Conservation (phyloP, 2,329 filamentous ascomycete genomes). For the Neoarthrinium moseri region DNA sequence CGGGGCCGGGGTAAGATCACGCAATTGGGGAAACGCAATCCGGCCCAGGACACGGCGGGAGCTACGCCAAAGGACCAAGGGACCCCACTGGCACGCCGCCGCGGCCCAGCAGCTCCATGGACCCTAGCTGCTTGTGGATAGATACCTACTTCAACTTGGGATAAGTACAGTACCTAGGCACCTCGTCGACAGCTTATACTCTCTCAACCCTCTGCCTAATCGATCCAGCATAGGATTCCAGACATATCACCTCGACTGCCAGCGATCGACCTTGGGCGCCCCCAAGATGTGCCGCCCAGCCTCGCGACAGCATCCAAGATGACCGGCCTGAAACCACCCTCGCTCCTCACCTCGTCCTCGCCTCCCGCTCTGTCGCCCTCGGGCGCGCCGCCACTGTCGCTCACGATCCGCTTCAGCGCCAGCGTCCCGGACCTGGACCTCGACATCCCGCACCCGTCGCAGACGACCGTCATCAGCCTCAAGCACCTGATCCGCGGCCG, state of each 20-base stretch:
- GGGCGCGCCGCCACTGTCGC: constrained; percentile 53
- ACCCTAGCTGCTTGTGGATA: not conserved
- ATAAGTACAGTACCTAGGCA: not conserved
- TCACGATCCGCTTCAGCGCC: constrained; percentile 89
- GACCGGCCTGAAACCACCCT: constrained; percentile 15
- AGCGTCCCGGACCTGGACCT: constrained; percentile 81
- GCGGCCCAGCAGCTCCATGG: no score
- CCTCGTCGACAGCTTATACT: not conserved
- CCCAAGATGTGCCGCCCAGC: not conserved
- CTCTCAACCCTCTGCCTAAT: not conserved
- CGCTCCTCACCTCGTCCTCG: constrained; percentile 7
- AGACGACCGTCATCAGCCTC: constrained; percentile 73
- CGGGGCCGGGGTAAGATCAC: not conserved
- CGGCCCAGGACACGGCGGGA: not conserved
- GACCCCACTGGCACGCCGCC: no score
- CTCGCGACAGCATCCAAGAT: constrained; percentile 10
- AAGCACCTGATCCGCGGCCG: constrained; percentile 78
- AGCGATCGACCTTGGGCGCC: not conserved
- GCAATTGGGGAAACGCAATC: not conserved
- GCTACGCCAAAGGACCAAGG: no score
- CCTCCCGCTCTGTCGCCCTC: no score
- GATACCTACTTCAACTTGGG: not conserved
- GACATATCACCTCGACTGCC: no score
- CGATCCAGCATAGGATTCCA: not conserved
- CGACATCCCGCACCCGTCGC: constrained; percentile 65